Evolutionary conservation across 352 stramenopile genomes (phyloP), one percentile per base, ranked within the genome.

Genomic region (Chloridella minuta): DNA sequence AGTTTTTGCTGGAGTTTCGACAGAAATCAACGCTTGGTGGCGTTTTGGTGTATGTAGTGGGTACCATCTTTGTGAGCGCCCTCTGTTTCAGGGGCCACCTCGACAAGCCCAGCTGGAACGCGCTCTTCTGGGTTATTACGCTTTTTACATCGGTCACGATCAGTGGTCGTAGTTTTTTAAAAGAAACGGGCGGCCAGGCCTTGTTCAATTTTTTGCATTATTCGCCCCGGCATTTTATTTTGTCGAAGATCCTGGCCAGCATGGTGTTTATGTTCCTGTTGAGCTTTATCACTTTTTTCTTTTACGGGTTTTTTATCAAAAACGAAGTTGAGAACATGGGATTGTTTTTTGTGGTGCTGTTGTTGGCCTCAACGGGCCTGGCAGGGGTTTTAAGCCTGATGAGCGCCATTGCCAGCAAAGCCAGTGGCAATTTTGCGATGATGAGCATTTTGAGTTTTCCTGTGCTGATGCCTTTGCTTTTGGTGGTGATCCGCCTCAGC

Each of bases 231-330:
- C 40, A 66, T 18, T 66, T 66, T 66, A 66, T 66, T 66, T 10
- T 66, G 40, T 10, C 40, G n/a, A 66, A 66, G n/a, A 66, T 66
- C 10, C 40, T 66, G 10, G 10, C 10, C 40, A 66, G n/a, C 40
- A 66, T 66, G 40, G 40, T 66, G n/a, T 66, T 66, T 66, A 66
- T 66, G 40, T n/a, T 66, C 40, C n/a, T 10, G 10, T 66, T 66
- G n/a, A 66, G 40, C n/a, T 66, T 66, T 66, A 66, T 66, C 40
- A 66, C 40, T n/a, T 66, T 66, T 66, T 66, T 66, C 40, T 66
- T 66, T 66, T 66, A 66, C n/a, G 40, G 10, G 10, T 66, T 66
- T 66, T 66, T 66, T 66, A 66, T 66, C n/a, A 66, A 66, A 66
- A 66, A 66, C n/a, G 40, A 66, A 66, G 40, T 66, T 10, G 40